phyloP scores from a whole-genome alignment of 176 grass and related monocot species.

The Triticum dicoccoides region DNA sequence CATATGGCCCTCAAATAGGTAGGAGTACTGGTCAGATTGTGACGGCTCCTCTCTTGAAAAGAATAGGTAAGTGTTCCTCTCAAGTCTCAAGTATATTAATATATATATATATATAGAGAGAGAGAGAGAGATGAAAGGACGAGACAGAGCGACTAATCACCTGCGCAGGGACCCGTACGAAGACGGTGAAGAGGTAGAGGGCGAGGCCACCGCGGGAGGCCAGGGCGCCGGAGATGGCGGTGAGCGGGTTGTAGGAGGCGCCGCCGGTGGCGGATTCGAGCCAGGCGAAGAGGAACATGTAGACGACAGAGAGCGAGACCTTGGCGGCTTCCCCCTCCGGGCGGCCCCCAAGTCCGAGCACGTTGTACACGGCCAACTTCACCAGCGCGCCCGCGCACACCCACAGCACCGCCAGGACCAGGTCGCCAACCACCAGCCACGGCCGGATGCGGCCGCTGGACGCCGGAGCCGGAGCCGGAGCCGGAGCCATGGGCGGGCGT shows the following conservation, averaged over 20 bases:
- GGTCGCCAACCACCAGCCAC: conserved; percentile 56
- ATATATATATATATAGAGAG: too few species aligned
- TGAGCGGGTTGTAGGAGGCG: conserved; percentile 87
- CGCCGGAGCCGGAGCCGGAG: conserved; percentile 34
- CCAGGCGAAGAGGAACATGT: conserved; percentile 98
- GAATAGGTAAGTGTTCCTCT: not conserved
- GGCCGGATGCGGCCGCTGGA: conserved; percentile 30
- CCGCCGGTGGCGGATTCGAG: conserved; percentile 56
- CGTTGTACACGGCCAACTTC: conserved; percentile 66
- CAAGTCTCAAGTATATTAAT: not conserved
- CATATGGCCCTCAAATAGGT: not conserved
- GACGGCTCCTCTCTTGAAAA: not conserved
- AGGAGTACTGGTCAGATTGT: not conserved
- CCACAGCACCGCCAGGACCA: conserved; percentile 66
- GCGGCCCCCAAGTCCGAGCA: conserved; percentile 41
- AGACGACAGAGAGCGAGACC: conserved; percentile 64
- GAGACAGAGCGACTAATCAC: conserved; percentile 17
- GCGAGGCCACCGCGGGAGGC: conserved; percentile 36
- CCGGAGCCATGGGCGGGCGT: conserved; percentile 19
- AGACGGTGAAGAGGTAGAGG: conserved; percentile 58
- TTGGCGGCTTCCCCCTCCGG: conserved; percentile 69
- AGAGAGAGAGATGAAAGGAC: not conserved
- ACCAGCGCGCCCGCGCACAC: conserved; percentile 85
- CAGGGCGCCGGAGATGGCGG: conserved; percentile 60
- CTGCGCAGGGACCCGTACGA: conserved; percentile 87